Conservation (phyloP, 257 asterid genomes). For the Cynanchum wilfordii region DNA sequence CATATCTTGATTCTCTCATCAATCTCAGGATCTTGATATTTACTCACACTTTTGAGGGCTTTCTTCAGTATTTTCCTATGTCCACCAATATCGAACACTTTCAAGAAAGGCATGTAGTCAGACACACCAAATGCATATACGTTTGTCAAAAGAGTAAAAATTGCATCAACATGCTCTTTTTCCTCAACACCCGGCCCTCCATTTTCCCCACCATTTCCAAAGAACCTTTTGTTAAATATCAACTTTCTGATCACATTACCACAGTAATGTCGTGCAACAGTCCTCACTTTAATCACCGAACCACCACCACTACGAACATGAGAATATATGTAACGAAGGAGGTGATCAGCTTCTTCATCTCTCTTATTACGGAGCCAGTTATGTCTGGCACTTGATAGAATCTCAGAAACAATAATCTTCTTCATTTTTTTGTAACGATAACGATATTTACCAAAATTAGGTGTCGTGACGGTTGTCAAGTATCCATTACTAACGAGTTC, state of each 20-base stretch:
- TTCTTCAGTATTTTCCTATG: not conserved
- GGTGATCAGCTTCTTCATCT: constrained; percentile 20
- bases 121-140: not conserved
- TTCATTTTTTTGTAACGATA: constrained; percentile 36
- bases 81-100: not conserved
- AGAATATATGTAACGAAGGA: constrained; percentile 4
- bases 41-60: not conserved
- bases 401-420: constrained; percentile 12
- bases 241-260: constrained; percentile 17
- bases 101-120: constrained; percentile 1
- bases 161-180: constrained; percentile 22
- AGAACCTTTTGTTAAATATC: constrained; percentile 13
- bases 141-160: not conserved
- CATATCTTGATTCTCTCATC: constrained; percentile 14
- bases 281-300: constrained; percentile 10
- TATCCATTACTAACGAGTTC: not conserved
- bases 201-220: constrained; percentile 19
- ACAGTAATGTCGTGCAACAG: constrained; percentile 12
- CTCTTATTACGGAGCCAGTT: constrained; percentile 16
- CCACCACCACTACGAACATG: constrained; percentile 2
- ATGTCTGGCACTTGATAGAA: constrained; percentile 18
- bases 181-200: constrained; percentile 39
- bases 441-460: not conserved
- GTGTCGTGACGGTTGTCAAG: not conserved
- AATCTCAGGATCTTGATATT: constrained; percentile 11